phyloP scores from a whole-genome alignment of 2,329 filamentous ascomycete species.

The Hymenoscyphus infarciens region DNA sequence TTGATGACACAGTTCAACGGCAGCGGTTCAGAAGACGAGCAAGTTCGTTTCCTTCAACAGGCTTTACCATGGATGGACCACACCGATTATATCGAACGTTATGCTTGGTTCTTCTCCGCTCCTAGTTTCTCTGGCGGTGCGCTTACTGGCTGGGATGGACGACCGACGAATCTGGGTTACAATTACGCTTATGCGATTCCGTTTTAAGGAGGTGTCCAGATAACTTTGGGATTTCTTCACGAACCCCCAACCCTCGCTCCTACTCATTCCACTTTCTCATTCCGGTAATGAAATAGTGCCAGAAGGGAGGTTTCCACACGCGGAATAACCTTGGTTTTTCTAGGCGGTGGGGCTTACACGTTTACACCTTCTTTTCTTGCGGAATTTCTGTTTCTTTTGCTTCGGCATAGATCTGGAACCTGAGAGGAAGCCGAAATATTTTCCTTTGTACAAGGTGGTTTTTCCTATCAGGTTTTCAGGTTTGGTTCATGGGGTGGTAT shows the following conservation, averaged over 20 bases:
- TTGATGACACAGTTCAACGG: constrained; percentile 31
- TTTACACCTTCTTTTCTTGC: no score
- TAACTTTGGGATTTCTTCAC: neutral
- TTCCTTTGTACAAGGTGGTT: no score
- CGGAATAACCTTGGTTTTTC: no score
- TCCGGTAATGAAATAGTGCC: neutral
- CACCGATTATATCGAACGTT: constrained; percentile 37
- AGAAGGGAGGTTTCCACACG: neutral
- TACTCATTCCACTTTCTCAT: neutral
- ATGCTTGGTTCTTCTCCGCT: constrained; percentile 33
- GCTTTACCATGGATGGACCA: constrained; percentile 42
- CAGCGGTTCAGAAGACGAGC: constrained; percentile 30
- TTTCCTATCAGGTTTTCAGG: no score
- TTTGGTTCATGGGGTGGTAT: no score
- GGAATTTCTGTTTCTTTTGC: no score
- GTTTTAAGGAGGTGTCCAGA: neutral
- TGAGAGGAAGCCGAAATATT: no score
- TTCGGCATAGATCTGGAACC: no score
- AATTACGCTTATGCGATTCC: constrained; percentile 6
- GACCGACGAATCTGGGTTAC: constrained; percentile 1
- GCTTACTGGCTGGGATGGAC: neutral
- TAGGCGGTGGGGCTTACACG: no score
- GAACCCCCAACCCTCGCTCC: neutral
- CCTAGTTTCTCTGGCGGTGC: constrained; percentile 5
- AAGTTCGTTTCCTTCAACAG: constrained; percentile 38